Base-by-base conservation (phyloP, 2,329 filamentous ascomycete genomes). In the Didymella exigua region DNA sequence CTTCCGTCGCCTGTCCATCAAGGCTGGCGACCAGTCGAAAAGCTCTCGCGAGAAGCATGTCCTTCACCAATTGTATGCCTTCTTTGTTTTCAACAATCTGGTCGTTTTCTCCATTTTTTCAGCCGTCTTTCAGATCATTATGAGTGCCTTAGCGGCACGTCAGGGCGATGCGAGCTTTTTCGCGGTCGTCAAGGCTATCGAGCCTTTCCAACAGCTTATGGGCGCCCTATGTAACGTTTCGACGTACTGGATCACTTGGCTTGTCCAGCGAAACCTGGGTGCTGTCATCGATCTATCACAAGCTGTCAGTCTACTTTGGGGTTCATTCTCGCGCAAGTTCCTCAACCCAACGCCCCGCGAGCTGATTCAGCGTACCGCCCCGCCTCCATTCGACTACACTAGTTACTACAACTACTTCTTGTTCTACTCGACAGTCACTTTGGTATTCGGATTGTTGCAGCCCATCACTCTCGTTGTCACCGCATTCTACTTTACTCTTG, bases 321-420 rank as follows among this genome's bases (percentile, higher is more conserved):
- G 90, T 58, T 96, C 91, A 69, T 89, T 95, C 73, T 85, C 88
- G 58, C 88, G 91, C 71, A 93, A 88, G 50, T 95, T 97, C 67
- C 84, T 90, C 23, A 89, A 86, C 58, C 93, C 93, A 3, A 98
- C 95, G 2, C 95, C 95, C 5, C 84, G 95, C 63, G 89, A 96
- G 73, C 81, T 95, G 63, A 98, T 98, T 63, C 91, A 96, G 74
- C 85, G 95, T 69, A 96, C 93, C 0, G 95, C 95, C 3, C 95
- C 95, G 1, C 93, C 91, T 2, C 82, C 90, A 0, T 97, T 99
- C 73, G 93, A 98, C 65, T 98, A 97, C 70, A 91, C 95, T 54
- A 91, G 86, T 65, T 98, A 98, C 78, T 99, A 97, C 83, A 98
- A 97, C 75, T 98, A 96, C 75, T 97, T 97, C 76, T 81, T 98